Evolutionary conservation across 1,284 basidiomycete species (phyloP).

Genomic region (Moesziomyces parantarcticus): DNA sequence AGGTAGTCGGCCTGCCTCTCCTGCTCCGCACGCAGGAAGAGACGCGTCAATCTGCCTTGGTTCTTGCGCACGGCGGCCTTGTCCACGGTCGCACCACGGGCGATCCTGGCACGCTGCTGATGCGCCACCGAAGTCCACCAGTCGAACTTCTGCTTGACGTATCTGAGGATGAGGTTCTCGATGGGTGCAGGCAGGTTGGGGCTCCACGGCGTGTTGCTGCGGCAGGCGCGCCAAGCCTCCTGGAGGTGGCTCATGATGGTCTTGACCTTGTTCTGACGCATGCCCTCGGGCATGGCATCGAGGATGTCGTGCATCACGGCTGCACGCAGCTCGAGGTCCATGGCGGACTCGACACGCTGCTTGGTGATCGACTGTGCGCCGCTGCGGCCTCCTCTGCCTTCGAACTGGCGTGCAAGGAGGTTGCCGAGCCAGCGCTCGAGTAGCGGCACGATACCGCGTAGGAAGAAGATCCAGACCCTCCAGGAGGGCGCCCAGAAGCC

Average conservation of each 20-base stretch:
- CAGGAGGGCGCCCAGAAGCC: constrained; percentile 99
- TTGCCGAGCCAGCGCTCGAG: constrained; percentile 98
- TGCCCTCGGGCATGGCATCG: constrained; percentile 92
- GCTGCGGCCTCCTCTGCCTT: constrained; percentile 89
- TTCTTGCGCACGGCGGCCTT: constrained; percentile 99
- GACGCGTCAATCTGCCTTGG: constrained; percentile 84
- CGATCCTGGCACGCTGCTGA: constrained; percentile 92
- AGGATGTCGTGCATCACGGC: constrained; percentile 99
- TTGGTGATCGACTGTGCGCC: constrained; percentile 86
- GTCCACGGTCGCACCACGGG: constrained; percentile 96
- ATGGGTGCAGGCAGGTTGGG: constrained; percentile 98
- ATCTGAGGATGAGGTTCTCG: constrained; percentile 98
- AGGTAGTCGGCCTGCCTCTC: constrained; percentile 67
- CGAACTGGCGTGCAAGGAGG: constrained; percentile 95
- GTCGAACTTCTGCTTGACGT: constrained; percentile 99
- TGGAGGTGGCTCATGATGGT: constrained; percentile 97
- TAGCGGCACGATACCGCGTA: constrained; percentile 97
- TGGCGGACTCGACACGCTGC: constrained; percentile 98
- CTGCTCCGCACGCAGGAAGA: constrained; percentile 68
- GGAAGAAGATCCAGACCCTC: constrained; percentile 99
- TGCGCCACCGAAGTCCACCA: constrained; percentile 97
- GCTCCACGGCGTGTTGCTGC: constrained; percentile 98
- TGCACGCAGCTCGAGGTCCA: constrained; percentile 95
- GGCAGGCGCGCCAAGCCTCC: constrained; percentile 96
- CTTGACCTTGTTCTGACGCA: constrained; percentile 99